These are phyloP conservation scores for Laburnicola sp. DNA, from an alignment of 2,329 filamentous ascomycete genomes.

Conservation along the genomic window DNA sequence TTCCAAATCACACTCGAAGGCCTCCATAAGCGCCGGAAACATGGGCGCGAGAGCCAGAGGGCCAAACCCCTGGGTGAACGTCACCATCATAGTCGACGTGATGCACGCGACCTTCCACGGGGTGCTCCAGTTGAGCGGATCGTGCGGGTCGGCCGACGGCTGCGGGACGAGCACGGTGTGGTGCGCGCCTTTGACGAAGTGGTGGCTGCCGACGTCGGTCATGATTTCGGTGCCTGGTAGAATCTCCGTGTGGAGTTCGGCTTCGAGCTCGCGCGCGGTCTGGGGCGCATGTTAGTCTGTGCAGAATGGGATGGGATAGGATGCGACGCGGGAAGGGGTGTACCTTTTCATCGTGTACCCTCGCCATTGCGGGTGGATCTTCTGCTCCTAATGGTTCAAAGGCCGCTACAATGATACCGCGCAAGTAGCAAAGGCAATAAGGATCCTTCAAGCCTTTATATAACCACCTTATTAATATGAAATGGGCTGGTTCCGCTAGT, in stretches of 20 bases:
- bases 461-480: no score
- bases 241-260: conserved; percentile 58
- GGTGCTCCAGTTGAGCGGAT: conserved; percentile 59
- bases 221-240: conserved; percentile 63
- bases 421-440: no score
- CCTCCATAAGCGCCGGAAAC: conserved; percentile 61
- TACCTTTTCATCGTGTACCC: conserved; percentile 14
- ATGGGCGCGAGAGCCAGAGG: conserved; percentile 61
- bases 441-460: no score
- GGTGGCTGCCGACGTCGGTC: conserved; percentile 63
- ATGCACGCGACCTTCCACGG: conserved; percentile 56
- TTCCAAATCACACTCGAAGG: conserved; percentile 57
- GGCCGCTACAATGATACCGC: no score
- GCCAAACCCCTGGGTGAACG: conserved; percentile 59
- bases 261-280: conserved; percentile 53
- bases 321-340: not conserved
- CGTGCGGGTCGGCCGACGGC: conserved; percentile 54
- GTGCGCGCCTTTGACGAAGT: conserved; percentile 61
- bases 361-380: conserved; percentile 4
- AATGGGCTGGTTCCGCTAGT: no score
- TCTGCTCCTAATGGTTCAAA: no score
- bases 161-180: conserved; percentile 58
- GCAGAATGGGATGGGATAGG: not conserved
- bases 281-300: conserved; percentile 17
- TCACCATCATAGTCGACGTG: conserved; percentile 49